Evolutionary conservation across 2,329 filamentous ascomycete genomes (phyloP).

Genomic region (Colletotrichum destructivum): DNA sequence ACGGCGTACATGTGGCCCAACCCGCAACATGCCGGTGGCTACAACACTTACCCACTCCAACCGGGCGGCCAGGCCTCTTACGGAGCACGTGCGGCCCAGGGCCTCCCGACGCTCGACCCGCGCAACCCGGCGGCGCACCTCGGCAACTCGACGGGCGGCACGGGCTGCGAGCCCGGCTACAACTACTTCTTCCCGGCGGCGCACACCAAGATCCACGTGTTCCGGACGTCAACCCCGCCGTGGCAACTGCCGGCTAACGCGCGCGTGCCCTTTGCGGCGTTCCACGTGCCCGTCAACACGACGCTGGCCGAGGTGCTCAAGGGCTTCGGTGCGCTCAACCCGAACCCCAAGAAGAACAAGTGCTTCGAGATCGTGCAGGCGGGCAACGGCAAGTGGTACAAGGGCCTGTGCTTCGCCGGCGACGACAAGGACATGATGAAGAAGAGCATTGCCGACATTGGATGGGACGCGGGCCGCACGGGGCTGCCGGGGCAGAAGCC

Average conservation of each 20-base stretch:
- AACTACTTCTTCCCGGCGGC: slow-evolving; percentile 73
- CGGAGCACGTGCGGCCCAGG: slow-evolving; percentile 57
- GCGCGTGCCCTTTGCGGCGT: slow-evolving; percentile 62
- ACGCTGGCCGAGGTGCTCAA: slow-evolving; percentile 71
- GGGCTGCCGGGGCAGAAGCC: slow-evolving; percentile 65
- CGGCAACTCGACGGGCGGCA: slow-evolving; percentile 70
- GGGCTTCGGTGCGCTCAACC: slow-evolving; percentile 71
- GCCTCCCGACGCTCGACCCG: slow-evolving; percentile 59
- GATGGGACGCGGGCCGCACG: slow-evolving; percentile 69
- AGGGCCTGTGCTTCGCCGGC: slow-evolving; percentile 66
- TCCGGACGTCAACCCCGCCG: slow-evolving; percentile 65
- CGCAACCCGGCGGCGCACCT: slow-evolving; percentile 68
- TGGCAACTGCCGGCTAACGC: slow-evolving; percentile 65
- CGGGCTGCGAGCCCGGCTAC: slow-evolving; percentile 73
- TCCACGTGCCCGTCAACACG: slow-evolving; percentile 67
- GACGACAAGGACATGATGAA: slow-evolving; percentile 64
- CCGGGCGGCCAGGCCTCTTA: slow-evolving; percentile 56
- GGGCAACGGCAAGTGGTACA: slow-evolving; percentile 72
- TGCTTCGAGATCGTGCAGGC: slow-evolving; percentile 70
- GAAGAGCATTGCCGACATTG: slow-evolving; percentile 68
- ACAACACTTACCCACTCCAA: slow-evolving; percentile 48
- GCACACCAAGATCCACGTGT: slow-evolving; percentile 73
- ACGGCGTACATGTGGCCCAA: slow-evolving; percentile 37
- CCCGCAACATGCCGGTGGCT: slow-evolving; percentile 1
- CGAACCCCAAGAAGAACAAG: slow-evolving; percentile 65